Evolutionary conservation across 2,329 filamentous ascomycete genomes (phyloP), one percentile per base, ranked within the genome.

Genomic region (Epichloe coenophiala): DNA sequence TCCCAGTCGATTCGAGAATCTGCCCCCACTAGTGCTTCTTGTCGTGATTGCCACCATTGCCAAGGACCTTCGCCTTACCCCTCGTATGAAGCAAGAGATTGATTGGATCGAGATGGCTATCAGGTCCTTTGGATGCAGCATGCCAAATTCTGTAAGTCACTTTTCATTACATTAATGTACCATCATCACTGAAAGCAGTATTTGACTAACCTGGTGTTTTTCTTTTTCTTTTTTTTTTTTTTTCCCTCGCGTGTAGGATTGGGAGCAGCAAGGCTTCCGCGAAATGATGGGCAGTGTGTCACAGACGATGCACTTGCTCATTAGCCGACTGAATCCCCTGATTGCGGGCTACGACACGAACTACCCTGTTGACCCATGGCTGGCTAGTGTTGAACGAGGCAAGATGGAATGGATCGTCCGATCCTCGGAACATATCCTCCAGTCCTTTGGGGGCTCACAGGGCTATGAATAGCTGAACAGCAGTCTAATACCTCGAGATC

Each of bases 31-130:
- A 19, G 72, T 85, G 48, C 69, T 82, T 19, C 70, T 85, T 45
- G 83, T 81, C 1, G 76, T 84, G 39, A 80, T 80, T 49, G 79
- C 81, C 23, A 82, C 80, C 7, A 73, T 85, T 50, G 77, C 78
- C 37, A 73, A 78, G 58, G 72, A 80, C 42, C 66, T 85, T 44
- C 72, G 73, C 51, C 68, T 71, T 4, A 75, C 74, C 40, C 67
- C 71, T 11, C 67, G 72, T 44, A 65, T 83, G 48, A 69, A 73
- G 46, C 72, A 78, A 59, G 79, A 79, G 62, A 66, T 83, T 49
- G 68, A 68, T 21, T 81, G 80, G 77, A 70, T 83, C 40, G 79
- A 83, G 60, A 71, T 75, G 58, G 74, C 81, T 38, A 66, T 84
- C n/a, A 65, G 71, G 40, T 69, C 73, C 27, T 74, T 83, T 56